Conservation (phyloP, 106 monocot genomes). For the Hemerocallis citrina region DNA sequence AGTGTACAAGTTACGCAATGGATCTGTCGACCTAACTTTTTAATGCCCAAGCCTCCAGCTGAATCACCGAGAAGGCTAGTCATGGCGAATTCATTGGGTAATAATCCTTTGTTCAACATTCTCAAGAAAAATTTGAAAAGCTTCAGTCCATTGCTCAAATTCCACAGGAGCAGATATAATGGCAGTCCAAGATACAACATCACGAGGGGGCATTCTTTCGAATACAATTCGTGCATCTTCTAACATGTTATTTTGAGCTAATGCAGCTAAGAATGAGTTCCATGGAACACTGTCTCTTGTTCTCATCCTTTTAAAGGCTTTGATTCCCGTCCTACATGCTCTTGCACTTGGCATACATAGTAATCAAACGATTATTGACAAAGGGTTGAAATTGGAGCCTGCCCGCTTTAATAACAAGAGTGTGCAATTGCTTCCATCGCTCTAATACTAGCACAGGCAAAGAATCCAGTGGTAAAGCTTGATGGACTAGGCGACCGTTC, state of each 20-base stretch:
- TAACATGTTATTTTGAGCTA: slow-evolving; percentile 39
- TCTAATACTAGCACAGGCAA: slow-evolving; percentile 43
- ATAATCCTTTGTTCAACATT: slow-evolving; percentile 36
- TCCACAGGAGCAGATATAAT: slow-evolving; percentile 66
- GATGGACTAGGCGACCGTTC: slow-evolving; percentile 38
- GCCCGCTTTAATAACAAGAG: slow-evolving; percentile 56
- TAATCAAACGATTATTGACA: slow-evolving; percentile 50
- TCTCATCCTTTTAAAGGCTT: slow-evolving; percentile 43
- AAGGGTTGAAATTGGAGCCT: slow-evolving; percentile 46
- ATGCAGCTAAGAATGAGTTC: slow-evolving; percentile 50
- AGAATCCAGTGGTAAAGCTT: slow-evolving; percentile 44
- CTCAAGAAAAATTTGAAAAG: slow-evolving; percentile 33
- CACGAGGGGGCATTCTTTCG: slow-evolving; percentile 39
- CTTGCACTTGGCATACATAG: slow-evolving; percentile 62
- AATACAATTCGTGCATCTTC: slow-evolving; percentile 42
- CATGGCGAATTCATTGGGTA: slow-evolving; percentile 34
- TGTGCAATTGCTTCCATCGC: slow-evolving; percentile 47
- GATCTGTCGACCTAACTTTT: slow-evolving; percentile 27
- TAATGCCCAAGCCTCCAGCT: slow-evolving; percentile 23
- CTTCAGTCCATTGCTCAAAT: slow-evolving; percentile 31
- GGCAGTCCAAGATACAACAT: slow-evolving; percentile 65
- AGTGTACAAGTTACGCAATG: slow-evolving; percentile 30
- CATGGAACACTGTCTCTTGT: slow-evolving; percentile 51
- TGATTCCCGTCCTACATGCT: slow-evolving; percentile 18
- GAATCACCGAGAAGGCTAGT: slow-evolving; percentile 37